phyloP scores from a whole-genome alignment of 805 yeast species.

The Nematodospora valgi region DNA sequence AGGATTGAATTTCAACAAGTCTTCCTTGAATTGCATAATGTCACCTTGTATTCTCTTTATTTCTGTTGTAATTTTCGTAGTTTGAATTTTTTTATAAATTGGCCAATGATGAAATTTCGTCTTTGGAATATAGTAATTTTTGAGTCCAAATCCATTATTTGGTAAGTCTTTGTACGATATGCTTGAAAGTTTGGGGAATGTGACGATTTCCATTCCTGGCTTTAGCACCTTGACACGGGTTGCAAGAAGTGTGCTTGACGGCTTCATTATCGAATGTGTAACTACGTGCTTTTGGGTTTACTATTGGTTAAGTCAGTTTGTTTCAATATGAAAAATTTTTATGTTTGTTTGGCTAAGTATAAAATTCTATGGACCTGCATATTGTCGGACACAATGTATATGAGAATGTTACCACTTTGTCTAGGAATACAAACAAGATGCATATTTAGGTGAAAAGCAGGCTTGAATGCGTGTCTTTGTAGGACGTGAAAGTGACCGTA shows the following conservation, averaged over 20 bases:
- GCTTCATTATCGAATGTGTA: constrained; percentile 28
- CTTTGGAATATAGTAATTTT: constrained; percentile 44
- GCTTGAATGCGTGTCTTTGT: too few species aligned
- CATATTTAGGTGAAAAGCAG: too few species aligned
- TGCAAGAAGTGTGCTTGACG: constrained; percentile 6
- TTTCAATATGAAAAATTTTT: too few species aligned
- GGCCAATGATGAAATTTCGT: constrained; percentile 70
- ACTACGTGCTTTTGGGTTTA: too few species aligned
- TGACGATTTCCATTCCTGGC: not conserved
- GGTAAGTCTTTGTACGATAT: constrained; percentile 23
- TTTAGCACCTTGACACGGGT: not conserved
- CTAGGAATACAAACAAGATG: too few species aligned
- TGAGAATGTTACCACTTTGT: too few species aligned
- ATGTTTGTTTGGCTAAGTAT: too few species aligned
- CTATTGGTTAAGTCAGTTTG: too few species aligned
- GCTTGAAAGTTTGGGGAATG: constrained; percentile 26
- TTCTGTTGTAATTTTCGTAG: constrained; percentile 67
- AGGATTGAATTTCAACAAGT: constrained; percentile 52
- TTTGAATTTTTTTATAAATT: constrained; percentile 69
- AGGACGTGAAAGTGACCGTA: too few species aligned
- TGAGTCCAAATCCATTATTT: constrained; percentile 31
- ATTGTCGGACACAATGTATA: too few species aligned
- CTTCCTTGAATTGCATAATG: constrained; percentile 60
- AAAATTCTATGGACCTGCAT: too few species aligned
- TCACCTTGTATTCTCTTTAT: constrained; percentile 71